Evolutionary conservation across 2,329 filamentous ascomycete genomes (phyloP).

Genomic region (Fusarium sp.): DNA sequence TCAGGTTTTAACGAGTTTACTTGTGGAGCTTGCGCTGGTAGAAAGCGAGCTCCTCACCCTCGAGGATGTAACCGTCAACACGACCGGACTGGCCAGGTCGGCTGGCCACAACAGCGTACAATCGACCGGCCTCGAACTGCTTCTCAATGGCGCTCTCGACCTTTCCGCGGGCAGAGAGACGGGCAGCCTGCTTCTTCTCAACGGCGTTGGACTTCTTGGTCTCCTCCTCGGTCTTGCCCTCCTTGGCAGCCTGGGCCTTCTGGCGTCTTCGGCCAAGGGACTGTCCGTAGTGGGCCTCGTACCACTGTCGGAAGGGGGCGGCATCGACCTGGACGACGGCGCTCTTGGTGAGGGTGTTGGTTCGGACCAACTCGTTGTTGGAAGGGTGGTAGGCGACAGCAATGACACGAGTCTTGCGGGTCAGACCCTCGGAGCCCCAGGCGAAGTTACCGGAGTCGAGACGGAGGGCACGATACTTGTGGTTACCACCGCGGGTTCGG

Average conservation of each 20-base stretch:
- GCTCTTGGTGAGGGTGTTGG: slow-evolving; percentile 99
- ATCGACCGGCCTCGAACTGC: slow-evolving; percentile 99
- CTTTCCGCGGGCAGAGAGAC: slow-evolving; percentile 86
- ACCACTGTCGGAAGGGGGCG: slow-evolving; percentile 99
- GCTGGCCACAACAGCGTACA: slow-evolving; percentile 92
- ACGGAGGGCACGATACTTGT: slow-evolving; percentile 99
- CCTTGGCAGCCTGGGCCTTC: slow-evolving; percentile 72
- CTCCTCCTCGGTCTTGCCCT: slow-evolving; percentile 72
- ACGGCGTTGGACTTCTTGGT: slow-evolving; percentile 95
- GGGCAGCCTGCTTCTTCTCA: slow-evolving; percentile 94
- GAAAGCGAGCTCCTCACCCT: slow-evolving; percentile 99
- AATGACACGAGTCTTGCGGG: slow-evolving; percentile 99
- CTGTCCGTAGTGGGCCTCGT: slow-evolving; percentile 99
- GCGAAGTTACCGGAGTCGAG: slow-evolving; percentile 99
- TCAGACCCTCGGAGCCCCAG: slow-evolving; percentile 97
- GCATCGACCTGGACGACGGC: slow-evolving; percentile 99
- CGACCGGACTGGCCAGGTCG: slow-evolving; percentile 97
- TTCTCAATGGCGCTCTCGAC: slow-evolving; percentile 92
- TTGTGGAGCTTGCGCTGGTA: slow-evolving; percentile 99
- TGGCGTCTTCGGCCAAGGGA: slow-evolving; percentile 89
- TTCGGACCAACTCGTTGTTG: slow-evolving; percentile 99
- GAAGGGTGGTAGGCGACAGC: slow-evolving; percentile 98
- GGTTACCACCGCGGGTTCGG: slow-evolving; percentile 97
- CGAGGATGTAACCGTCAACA: slow-evolving; percentile 95
- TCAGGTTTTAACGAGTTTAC: slow-evolving; percentile 64